A percentile compares a stretch with the other conserved stretches of the same genome.
Conservation (phyloP, 2,329 filamentous ascomycete genomes). For the Talaromyces amestolkiae region DNA sequence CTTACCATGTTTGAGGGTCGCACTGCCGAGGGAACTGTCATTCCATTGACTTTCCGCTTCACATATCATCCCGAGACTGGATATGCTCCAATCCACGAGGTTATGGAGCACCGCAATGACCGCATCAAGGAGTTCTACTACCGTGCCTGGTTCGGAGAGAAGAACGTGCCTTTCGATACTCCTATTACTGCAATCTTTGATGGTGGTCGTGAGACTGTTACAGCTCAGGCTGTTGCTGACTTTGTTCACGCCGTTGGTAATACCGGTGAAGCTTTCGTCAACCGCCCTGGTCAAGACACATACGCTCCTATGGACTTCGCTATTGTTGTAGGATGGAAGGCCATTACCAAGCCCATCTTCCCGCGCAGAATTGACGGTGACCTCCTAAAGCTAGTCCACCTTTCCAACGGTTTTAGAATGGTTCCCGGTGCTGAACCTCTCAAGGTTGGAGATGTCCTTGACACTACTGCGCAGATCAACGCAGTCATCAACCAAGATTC, state of each 20-base stretch:
- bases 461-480: slow-evolving; percentile 93
- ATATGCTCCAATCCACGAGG: slow-evolving; percentile 94
- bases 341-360: slow-evolving; percentile 99
- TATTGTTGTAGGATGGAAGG: slow-evolving; percentile 98
- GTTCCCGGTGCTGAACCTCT: slow-evolving; percentile 89
- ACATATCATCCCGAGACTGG: slow-evolving; percentile 92
- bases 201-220: slow-evolving; percentile 82
- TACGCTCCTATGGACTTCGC: slow-evolving; percentile 98
- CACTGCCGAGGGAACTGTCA: slow-evolving; percentile 76
- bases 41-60: slow-evolving; percentile 83
- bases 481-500: slow-evolving; percentile 97
- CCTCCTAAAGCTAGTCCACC: slow-evolving; percentile 88
- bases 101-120: slow-evolving; percentile 94
- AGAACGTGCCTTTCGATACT: slow-evolving; percentile 77
- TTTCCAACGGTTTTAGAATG: slow-evolving; percentile 98
- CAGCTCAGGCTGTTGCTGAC: slow-evolving; percentile 90
- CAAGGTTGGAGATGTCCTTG: slow-evolving; percentile 90
- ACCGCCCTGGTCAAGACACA: slow-evolving; percentile 88
- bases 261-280: slow-evolving; percentile 94
- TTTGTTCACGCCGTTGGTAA: slow-evolving; percentile 99
- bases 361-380: slow-evolving; percentile 94
- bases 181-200: slow-evolving; percentile 85
- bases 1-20: slow-evolving; percentile 92
- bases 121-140: slow-evolving; percentile 99
- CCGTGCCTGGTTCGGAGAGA: slow-evolving; percentile 92